Base-by-base conservation (phyloP, 306 rosid species). In the Erythrophleum fordii region DNA sequence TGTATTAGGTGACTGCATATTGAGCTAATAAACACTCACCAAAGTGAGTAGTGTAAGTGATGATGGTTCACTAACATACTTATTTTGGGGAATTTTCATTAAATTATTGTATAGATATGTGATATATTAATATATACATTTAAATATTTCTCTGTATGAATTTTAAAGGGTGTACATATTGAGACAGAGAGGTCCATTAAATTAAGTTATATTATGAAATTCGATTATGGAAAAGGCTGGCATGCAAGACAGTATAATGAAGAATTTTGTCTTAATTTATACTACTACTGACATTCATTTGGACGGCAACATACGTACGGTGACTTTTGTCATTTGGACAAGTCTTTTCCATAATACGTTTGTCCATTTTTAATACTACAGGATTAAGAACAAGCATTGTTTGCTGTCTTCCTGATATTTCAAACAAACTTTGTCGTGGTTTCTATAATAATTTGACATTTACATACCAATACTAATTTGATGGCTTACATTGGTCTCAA, bases 371-470 rank as follows among this genome's bases (percentile, higher is more conserved):
- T 64, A 35, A 3, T 23, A 52, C 0, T 1, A 68, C 16, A 17
- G 53, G 11, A 77, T 11, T 12, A 56, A 75, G 51, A 55, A 31
- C 77, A 41, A 41, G 71, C 76, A 42, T 69, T 79, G 69, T 73
- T 39, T 34, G 11, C 14, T 28, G 61, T 67, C 70, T 71, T 71
- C 78, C 31, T 39, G 23, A 20, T 46, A 59, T 79, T 49, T n/a
- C 44, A 49, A 70, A 67, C 66, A 60, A 46, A 35, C 31, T 61
- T 68, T 69, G 70, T 79, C 5, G n/a, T n/a, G 61, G 4, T 20
- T 22, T 44, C 31, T 53, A 17, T 41, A 39, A 67, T 65, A 67
- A 67, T 17, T 52, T 53, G 59, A 29, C 59, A 52, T n/a, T 18
- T 6, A 20, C 28, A 55, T 22, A 8, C 28, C n/a, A 67, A 45